These are phyloP conservation scores for Apium graveolens DNA, from an alignment of 129 eudicot genomes.

Conservation along the genomic window DNA sequence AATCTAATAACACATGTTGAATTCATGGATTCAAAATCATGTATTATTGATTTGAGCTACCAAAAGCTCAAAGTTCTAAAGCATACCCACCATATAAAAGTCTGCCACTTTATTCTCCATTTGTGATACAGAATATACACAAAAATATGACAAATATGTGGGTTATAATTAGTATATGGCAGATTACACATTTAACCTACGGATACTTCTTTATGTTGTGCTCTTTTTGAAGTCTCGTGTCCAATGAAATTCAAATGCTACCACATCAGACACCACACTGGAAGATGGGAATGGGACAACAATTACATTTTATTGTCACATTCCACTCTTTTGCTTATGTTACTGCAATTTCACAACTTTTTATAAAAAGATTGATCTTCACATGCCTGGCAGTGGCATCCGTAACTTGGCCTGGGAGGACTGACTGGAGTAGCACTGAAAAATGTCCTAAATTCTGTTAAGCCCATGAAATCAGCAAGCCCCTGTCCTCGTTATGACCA, in stretches of 20 bases:
- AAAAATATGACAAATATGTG: constrained; percentile 1
- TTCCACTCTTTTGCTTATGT: no score
- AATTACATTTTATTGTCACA: background rate
- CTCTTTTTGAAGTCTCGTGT: background rate
- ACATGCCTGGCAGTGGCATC: no score
- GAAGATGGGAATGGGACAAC: background rate
- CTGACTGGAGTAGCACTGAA: no score
- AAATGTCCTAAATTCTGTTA: no score
- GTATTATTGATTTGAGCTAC: background rate
- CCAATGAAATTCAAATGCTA: background rate
- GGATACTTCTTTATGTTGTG: no score
- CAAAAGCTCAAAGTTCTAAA: constrained; percentile 1
- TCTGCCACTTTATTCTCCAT: background rate
- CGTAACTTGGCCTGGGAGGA: no score
- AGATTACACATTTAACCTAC: no score
- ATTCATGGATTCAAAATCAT: background rate
- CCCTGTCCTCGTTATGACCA: no score
- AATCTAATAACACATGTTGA: background rate
- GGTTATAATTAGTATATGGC: background rate
- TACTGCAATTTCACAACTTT: no score
- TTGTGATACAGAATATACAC: constrained; percentile 3
- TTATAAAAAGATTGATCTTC: no score
- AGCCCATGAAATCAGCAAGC: no score
- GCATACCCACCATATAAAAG: background rate
- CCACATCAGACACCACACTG: background rate